Conservation (phyloP, 805 yeast species). For the Blastobotrys peoriensis region DNA sequence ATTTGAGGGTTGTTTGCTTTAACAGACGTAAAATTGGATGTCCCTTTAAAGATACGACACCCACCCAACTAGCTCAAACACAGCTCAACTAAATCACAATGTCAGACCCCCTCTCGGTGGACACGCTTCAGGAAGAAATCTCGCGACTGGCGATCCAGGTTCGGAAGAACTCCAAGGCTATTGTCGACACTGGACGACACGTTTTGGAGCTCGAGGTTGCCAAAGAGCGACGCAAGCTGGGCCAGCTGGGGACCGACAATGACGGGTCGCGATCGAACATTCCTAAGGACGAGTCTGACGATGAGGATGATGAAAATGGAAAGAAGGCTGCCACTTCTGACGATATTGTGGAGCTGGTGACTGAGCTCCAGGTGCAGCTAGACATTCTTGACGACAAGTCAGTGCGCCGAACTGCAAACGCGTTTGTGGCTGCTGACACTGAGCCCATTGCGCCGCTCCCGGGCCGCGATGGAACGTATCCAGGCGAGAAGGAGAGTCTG, state of each 20-base stretch:
- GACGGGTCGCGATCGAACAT: slow-evolving; percentile 1
- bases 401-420: slow-evolving; percentile 62
- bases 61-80: too few relatives aligned
- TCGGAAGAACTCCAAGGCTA: slow-evolving; percentile 56
- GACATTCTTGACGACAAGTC: slow-evolving; percentile 70
- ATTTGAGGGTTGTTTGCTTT: too few relatives aligned
- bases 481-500: slow-evolving; percentile 27
- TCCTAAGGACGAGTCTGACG: slow-evolving; percentile 5
- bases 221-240: slow-evolving; percentile 38
- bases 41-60: too few relatives aligned
- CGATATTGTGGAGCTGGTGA: slow-evolving; percentile 80
- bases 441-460: slow-evolving; percentile 60
- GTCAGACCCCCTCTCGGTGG: slow-evolving; percentile 3
- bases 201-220: slow-evolving; percentile 62
- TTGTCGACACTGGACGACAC: slow-evolving; percentile 76
- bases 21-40: too few relatives aligned
- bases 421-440: slow-evolving; percentile 38
- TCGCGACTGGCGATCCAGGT: slow-evolving; percentile 39
- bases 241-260: slow-evolving; percentile 19
- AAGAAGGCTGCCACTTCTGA: slow-evolving; percentile 50
- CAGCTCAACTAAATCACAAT: too few relatives aligned
- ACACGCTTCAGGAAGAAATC: slow-evolving; percentile 19
- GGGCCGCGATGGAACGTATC: slow-evolving; percentile 73
- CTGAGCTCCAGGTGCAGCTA: slow-evolving; percentile 84
- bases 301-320: slow-evolving; percentile 8